These are phyloP conservation scores for Pulveroboletus frians DNA, from an alignment of 768 basidiomycete genomes.

Conservation along the genomic window DNA sequence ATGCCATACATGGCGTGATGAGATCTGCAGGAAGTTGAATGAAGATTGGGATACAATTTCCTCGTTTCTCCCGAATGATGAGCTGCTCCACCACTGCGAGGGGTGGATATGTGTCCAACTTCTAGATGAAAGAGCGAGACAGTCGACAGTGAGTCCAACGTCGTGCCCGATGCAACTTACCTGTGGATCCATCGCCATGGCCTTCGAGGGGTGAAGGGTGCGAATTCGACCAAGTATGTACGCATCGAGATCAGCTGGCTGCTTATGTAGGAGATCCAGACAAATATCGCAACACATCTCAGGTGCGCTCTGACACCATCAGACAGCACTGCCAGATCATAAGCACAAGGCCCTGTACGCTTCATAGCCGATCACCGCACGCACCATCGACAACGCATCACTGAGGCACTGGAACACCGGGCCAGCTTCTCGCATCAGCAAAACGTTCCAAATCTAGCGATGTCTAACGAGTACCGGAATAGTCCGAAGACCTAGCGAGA, in stretches of 20 bases:
- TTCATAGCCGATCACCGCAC: not conserved
- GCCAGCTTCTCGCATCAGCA: not conserved
- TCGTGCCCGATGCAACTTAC: slow-evolving; percentile 27
- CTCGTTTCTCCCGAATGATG: slow-evolving; percentile 73
- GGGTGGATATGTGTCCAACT: slow-evolving; percentile 63
- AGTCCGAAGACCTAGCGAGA: too few relatives aligned
- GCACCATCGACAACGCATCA: not conserved
- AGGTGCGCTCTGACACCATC: not conserved
- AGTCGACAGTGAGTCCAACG: slow-evolving; percentile 40
- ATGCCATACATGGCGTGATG: slow-evolving; percentile 95
- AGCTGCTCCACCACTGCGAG: slow-evolving; percentile 72
- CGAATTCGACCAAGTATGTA: not conserved
- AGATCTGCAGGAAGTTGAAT: slow-evolving; percentile 93
- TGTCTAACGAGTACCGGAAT: too few relatives aligned
- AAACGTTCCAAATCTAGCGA: too few relatives aligned
- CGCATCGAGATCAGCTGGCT: not conserved
- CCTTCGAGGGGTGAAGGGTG: not conserved
- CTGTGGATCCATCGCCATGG: slow-evolving; percentile 44
- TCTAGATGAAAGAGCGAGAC: slow-evolving; percentile 53
- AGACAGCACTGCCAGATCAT: not conserved
- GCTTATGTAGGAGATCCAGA: slow-evolving; percentile 5
- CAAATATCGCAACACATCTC: not conserved
- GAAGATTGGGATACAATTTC: slow-evolving; percentile 92
- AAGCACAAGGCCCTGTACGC: not conserved
- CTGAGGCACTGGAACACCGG: not conserved